A percentile compares a stretch with the other conserved stretches of the same genome.
Conservation (phyloP, 2,329 filamentous ascomycete genomes). For the Lanzia echinophila region DNA sequence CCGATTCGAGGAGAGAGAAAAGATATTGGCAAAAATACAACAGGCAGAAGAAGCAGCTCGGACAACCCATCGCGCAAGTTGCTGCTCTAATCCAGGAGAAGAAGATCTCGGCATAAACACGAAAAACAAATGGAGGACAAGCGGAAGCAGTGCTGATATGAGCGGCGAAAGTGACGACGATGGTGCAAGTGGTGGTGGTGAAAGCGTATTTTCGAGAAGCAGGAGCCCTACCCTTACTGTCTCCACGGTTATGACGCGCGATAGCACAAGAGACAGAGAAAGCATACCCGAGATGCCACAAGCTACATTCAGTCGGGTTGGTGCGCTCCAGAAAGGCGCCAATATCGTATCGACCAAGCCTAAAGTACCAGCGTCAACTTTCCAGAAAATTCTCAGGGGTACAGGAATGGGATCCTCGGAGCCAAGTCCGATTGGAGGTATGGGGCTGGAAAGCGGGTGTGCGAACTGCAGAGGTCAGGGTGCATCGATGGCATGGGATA, state of each 20-base stretch:
- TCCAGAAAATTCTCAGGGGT: slow-evolving; percentile 43
- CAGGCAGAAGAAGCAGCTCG: slow-evolving; percentile 5
- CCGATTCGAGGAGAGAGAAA: slow-evolving; percentile 23
- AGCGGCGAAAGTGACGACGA: slow-evolving; percentile 11
- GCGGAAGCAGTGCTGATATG: slow-evolving; percentile 32
- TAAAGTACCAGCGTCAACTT: slow-evolving; percentile 36
- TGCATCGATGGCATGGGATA: slow-evolving; percentile 57
- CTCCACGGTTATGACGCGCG: slow-evolving; percentile 8
- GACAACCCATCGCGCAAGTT: not conserved
- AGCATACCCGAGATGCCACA: not conserved
- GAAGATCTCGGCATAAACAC: slow-evolving; percentile 26
- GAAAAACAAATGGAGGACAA: slow-evolving; percentile 13
- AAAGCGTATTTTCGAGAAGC: slow-evolving; percentile 49
- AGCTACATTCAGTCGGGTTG: not conserved
- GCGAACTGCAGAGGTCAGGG: slow-evolving; percentile 52
- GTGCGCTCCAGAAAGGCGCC: not conserved
- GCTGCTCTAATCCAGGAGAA: slow-evolving; percentile 3
- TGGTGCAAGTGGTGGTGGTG: slow-evolving; percentile 6
- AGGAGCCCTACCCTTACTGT: slow-evolving; percentile 45
- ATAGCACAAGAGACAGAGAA: slow-evolving; percentile 2
- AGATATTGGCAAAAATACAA: slow-evolving; percentile 20
- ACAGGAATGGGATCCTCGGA: slow-evolving; percentile 29
- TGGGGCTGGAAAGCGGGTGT: slow-evolving; percentile 34
- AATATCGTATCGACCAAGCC: slow-evolving; percentile 18
- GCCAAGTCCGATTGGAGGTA: slow-evolving; percentile 14